Evolutionary conservation across 257 asterid genomes (phyloP).

Genomic region (Solanum etuberosum): DNA sequence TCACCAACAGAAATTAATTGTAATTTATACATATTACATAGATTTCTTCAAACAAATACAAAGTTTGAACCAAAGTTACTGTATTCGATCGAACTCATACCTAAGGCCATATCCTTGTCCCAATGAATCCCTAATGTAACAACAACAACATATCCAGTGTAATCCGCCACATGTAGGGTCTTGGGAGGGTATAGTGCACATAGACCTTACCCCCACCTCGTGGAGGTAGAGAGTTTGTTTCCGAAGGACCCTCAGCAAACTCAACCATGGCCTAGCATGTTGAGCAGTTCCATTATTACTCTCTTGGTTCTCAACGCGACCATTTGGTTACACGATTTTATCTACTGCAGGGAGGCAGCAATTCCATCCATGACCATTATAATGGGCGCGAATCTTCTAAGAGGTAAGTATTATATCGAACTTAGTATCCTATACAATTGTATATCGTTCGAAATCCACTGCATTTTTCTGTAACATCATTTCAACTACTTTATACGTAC

Average conservation of each 20-base stretch:
- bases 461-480: background rate
- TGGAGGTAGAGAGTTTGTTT: background rate
- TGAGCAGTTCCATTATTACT: background rate
- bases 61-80: background rate
- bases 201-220: background rate
- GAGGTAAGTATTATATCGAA: background rate
- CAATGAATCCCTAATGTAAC: background rate
- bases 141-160: background rate
- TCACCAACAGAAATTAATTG: background rate
- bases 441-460: background rate
- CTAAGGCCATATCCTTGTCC: background rate
- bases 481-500: background rate
- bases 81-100: background rate
- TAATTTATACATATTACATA: background rate
- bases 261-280: background rate
- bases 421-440: background rate
- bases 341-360: conserved; percentile 16
- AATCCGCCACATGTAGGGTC: background rate
- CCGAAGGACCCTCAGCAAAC: background rate
- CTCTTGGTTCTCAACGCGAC: background rate
- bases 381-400: conserved; percentile 17
- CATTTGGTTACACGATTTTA: background rate
- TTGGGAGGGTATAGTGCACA: background rate
- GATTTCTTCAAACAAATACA: background rate
- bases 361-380: conserved; percentile 15